Base-by-base conservation (phyloP, 495 filamentous ascomycete genomes). In the Neurospora intermedia region DNA sequence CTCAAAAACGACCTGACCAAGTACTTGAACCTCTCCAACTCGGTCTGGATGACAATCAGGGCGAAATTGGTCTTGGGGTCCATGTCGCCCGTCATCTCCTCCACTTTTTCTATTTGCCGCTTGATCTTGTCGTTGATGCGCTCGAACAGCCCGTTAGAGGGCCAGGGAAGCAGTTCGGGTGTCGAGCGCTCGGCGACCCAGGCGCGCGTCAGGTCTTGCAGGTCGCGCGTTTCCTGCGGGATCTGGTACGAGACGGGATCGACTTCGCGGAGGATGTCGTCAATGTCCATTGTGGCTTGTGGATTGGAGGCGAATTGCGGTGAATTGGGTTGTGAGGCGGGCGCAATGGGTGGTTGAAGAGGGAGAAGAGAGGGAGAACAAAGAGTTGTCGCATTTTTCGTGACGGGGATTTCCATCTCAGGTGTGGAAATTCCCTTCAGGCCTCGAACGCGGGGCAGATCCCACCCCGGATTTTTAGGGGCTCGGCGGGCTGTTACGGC, bases 41-140 rank as follows among this genome's bases (percentile, higher is more conserved):
- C 96, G 38, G 96, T 98, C 85, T 99, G 96, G 72, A 98, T 89
- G 74, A 99, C 91, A 69, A 98, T 96, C 76, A 98, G 91, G 75
- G 87, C 88, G 80, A 99, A 96, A 81, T 96, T 97, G 72, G 92
- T 89, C 77, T 90, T 94, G 13, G 94, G 91, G 77, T 96, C 93
- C 85, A 94, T 87, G 76, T 91, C 88, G 73, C 89, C 91, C 46
- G 91, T 93, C 82, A 93, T 88, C 73, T 90, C 88, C 85, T 93
- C 91, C 73, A 93, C 88, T 76, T 86, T 85, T 82, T 91, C 87
- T 80, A 92, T 92, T 85, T 92, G 84, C 40, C 71, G 72, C 77
- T 87, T 88, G 59, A 98, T 90, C 72, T 92, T 85, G 59, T 88
- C 89, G 82, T 92, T 91, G 77, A 95, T 87, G 70, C 95, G 89